These are phyloP conservation scores for Toxoplasma gondii DNA, from an alignment of 169 alveolate genomes.

Conservation along the genomic window DNA sequence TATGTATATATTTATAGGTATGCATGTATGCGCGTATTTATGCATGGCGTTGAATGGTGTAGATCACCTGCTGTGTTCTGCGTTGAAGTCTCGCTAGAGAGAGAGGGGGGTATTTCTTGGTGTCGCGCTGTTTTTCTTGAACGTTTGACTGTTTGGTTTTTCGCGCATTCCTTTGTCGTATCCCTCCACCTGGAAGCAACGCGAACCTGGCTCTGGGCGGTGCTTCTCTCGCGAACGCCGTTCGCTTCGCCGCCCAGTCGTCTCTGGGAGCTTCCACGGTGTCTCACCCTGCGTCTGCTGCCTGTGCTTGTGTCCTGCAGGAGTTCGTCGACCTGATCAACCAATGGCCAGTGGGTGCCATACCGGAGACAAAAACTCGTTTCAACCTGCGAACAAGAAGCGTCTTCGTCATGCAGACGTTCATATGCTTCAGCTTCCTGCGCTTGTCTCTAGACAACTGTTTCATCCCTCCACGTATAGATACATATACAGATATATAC, in stretches of 20 bases:
- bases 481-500: neutral
- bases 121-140: neutral
- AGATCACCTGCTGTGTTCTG: neutral
- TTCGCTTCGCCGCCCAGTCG: no score
- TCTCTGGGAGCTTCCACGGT: neutral
- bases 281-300: neutral
- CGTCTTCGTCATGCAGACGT: no score
- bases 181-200: neutral
- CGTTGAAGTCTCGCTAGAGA: neutral
- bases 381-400: no score
- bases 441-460: no score
- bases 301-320: constrained; percentile 23
- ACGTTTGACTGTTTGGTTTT: neutral
- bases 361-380: neutral
- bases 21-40: neutral
- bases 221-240: neutral
- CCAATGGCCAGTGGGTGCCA: constrained; percentile 61
- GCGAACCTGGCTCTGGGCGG: neutral
- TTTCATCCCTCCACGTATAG: no score
- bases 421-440: no score
- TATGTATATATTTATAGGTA: neutral
- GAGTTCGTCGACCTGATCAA: constrained; percentile 66
- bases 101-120: neutral
- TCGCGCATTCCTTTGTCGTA: neutral
- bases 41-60: neutral